A percentile compares a stretch with the other conserved stretches of the same genome.
Evolutionary conservation across 257 asterid genomes (phyloP).

Genomic region (Fraxinus pennsylvanica): DNA sequence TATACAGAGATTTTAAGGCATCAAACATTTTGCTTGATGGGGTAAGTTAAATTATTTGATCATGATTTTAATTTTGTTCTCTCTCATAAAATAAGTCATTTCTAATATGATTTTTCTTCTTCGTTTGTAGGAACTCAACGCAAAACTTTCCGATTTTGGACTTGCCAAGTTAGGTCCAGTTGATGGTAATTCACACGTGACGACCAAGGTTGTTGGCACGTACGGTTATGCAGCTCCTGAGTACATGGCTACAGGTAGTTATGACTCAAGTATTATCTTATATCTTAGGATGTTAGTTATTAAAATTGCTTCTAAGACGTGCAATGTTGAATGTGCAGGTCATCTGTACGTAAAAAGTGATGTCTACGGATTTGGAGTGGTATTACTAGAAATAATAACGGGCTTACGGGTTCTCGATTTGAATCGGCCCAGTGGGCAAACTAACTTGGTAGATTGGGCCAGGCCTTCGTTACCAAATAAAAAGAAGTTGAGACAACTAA

Average conservation of each 20-base stretch:
- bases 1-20: slow-evolving; percentile 79
- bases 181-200: slow-evolving; percentile 71
- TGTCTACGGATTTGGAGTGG: slow-evolving; percentile 86
- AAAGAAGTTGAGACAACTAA: slow-evolving; percentile 55
- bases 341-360: slow-evolving; percentile 86
- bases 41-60: slow-evolving; percentile 31
- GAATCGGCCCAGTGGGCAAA: slow-evolving; percentile 55
- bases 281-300: not conserved
- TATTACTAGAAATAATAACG: slow-evolving; percentile 60
- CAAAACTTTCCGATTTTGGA: slow-evolving; percentile 91
- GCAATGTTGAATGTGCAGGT: slow-evolving; percentile 38
- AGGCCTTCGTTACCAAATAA: slow-evolving; percentile 57
- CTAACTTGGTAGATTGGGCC: slow-evolving; percentile 78
- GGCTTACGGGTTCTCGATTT: slow-evolving; percentile 66
- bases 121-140: slow-evolving; percentile 50
- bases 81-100: not conserved
- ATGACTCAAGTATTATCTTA: not conserved
- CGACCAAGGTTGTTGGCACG: slow-evolving; percentile 73
- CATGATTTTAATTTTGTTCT: not conserved
- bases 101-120: not conserved
- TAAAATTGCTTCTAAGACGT: not conserved
- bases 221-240: slow-evolving; percentile 92
- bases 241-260: slow-evolving; percentile 77
- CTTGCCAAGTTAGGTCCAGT: slow-evolving; percentile 88
- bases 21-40: slow-evolving; percentile 69